Base-by-base conservation (phyloP, 1,284 basidiomycete species). In the Papiliotrema terrestris region DNA sequence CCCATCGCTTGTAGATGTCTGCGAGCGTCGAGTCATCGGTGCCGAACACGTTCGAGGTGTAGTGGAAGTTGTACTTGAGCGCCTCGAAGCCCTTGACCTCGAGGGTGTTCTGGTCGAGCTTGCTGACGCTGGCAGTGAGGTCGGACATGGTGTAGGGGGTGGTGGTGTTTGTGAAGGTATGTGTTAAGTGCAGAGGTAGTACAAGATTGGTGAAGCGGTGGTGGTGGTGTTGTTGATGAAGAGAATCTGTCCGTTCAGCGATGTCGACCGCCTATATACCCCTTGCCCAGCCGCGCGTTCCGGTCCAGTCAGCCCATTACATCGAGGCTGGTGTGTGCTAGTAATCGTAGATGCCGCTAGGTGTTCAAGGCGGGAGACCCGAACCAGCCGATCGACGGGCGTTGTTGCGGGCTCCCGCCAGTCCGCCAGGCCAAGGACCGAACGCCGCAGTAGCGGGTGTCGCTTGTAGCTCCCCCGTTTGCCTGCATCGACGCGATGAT, bases 1-100 rank as follows among this genome's bases (percentile, higher is more conserved):
- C 66, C 78, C 78, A 79, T 63, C 75, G 69, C 62, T 74, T 66
- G 70, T 79, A 79, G 62, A 76, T 73, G 29, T 69, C 61, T 26
- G 72, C 72, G 48, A 79, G 71, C 63, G 77, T 72, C 49, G 68
- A 60, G 61, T 79, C 72, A 50, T 69, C 55, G 59, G 71, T 52
- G 63, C 74, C 72, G 55, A 79, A 79, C 63, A 79, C 74, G 51
- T 75, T 72, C 56, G 76, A 72, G 48, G 72, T 69, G 62, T 77
- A 78, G 60, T 74, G 73, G 66, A 78, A 79, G 65, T 69, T 59
- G 62, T 74, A 74, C 55, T 74, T 67, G 63, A 74, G 67, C 45
- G 68, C 67, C 55, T 74, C 72, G 56, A 62, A 65, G 37, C 72
- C 72, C 41, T 67, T 56, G 50, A 73, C 72, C 45, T 51, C 51